Conservation (phyloP, 768 basidiomycete genomes). For the Tulasnella calospora region DNA sequence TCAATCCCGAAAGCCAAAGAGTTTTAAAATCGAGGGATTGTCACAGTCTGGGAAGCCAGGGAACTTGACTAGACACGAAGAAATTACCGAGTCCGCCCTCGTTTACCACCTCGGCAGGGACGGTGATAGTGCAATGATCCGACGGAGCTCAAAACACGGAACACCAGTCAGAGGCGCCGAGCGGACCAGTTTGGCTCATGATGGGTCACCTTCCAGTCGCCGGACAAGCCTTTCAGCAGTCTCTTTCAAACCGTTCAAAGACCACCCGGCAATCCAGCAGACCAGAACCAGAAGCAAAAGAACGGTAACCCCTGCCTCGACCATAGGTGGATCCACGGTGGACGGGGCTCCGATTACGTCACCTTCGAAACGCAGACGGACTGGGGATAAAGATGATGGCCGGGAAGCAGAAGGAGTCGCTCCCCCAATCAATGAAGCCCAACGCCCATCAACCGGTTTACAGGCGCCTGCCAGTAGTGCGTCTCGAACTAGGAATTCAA, state of each 20-base stretch:
- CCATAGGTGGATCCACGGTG: not conserved
- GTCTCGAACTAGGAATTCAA: not conserved
- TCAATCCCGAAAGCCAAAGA: not conserved
- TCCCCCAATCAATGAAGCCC: not conserved
- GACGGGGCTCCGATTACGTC: not conserved
- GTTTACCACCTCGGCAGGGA: not conserved
- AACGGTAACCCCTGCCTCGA: not conserved
- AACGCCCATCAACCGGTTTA: not conserved
- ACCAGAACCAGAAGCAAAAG: not conserved
- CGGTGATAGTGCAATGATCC: not conserved
- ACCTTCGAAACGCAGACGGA: not conserved
- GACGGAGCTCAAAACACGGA: not conserved
- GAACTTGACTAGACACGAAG: not conserved
- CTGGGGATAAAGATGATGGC: not conserved
- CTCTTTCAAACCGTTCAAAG: not conserved
- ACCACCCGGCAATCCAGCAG: too few species aligned
- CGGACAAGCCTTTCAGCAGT: not conserved
- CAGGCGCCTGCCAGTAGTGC: not conserved
- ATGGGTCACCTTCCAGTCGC: not conserved
- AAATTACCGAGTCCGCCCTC: not conserved
- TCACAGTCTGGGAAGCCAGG: not conserved
- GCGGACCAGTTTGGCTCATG: not conserved
- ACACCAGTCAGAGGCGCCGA: not conserved
- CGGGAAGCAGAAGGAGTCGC: too few species aligned
- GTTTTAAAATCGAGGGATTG: not conserved